phyloP scores from a whole-genome alignment of 2,329 filamentous ascomycete genomes.

The Alternaria metachromatica region DNA sequence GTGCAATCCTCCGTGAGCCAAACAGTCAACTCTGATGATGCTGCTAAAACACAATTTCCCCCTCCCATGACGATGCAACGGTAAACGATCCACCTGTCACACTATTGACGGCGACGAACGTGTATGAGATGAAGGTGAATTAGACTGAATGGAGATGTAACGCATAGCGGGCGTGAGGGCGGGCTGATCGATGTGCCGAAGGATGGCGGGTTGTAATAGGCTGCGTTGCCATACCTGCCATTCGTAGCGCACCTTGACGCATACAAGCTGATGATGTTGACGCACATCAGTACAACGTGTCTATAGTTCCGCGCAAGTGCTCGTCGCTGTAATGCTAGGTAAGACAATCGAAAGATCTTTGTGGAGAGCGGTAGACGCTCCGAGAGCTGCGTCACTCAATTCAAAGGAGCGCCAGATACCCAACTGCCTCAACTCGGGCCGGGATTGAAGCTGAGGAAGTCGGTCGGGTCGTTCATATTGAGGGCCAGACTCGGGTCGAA shows the following conservation, averaged over 20 bases:
- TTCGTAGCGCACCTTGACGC: not conserved
- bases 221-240: not conserved
- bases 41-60: not conserved
- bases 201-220: not conserved
- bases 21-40: not conserved
- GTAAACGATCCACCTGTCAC: not conserved
- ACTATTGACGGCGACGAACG: not conserved
- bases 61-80: not conserved
- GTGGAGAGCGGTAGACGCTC: not conserved
- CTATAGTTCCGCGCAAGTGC: not conserved
- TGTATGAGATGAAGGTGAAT: not conserved
- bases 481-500: constrained; percentile 16
- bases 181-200: not conserved
- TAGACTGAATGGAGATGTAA: not conserved
- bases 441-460: constrained; percentile 19
- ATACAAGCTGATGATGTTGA: not conserved
- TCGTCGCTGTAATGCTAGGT: not conserved
- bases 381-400: not conserved
- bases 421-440: not conserved
- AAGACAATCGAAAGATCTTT: not conserved
- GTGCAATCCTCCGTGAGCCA: not conserved
- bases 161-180: not conserved
- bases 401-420: too few species aligned
- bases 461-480: constrained; percentile 11
- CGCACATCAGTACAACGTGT: not conserved